phyloP scores from a whole-genome alignment of 208 protist genomes.

The Acanthamoeba lenticulata region DNA sequence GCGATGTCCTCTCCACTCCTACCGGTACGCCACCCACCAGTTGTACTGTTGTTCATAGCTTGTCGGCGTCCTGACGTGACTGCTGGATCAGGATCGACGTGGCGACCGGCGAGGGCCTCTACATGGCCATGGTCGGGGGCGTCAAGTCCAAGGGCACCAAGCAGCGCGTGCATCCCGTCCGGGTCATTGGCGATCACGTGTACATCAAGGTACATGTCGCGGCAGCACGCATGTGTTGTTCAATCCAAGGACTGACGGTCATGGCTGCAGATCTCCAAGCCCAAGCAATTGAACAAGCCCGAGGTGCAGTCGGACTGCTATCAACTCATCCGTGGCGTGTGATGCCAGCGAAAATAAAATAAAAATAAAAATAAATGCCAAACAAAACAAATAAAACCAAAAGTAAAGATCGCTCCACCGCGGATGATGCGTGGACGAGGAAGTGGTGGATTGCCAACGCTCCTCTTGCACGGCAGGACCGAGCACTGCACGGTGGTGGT shows the following conservation, averaged over 20 bases:
- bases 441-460: background rate
- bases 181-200: background rate
- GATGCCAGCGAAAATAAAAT: no score
- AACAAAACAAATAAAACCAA: background rate
- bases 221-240: background rate
- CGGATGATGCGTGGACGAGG: background rate
- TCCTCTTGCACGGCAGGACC: background rate
- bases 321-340: background rate
- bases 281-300: background rate
- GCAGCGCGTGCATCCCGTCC: constrained; percentile 16
- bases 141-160: constrained; percentile 55
- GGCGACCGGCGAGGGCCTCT: constrained; percentile 32
- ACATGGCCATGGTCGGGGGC: background rate
- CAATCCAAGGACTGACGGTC: background rate
- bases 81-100: background rate
- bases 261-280: background rate
- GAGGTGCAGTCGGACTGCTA: constrained; percentile 36
- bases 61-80: background rate
- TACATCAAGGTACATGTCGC: background rate
- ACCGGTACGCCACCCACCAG: background rate
- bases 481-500: background rate
- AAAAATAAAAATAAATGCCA: background rate
- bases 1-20: background rate
- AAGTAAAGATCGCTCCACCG: background rate
- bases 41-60: background rate